Base-by-base conservation (phyloP, 1,139 yeast species). In the Meyerozyma carpophila region DNA sequence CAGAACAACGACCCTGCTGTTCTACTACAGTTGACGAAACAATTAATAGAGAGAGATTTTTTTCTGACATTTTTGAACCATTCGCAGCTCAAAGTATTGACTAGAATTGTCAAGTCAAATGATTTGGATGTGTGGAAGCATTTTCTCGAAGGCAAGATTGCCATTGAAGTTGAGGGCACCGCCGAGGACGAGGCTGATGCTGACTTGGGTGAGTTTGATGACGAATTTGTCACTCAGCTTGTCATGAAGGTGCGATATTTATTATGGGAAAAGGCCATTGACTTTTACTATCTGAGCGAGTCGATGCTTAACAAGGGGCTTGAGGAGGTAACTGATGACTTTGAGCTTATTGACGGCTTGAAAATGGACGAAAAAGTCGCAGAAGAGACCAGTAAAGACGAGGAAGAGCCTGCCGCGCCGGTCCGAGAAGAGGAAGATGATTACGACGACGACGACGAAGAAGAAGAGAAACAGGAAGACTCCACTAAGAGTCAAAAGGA, bases 231-330 rank as follows among this genome's bases (percentile, higher is more conserved):
- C 4, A 52, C 46, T 8, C 46, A 47, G 8, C 62, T 84, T 40
- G 83, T 89, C 3, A 65, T 84, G 43, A 84, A 82, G 50, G 63
- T 84, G 32, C 68, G 93, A 51, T 84, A 84, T 52, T 72, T 84
- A 16, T 65, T 85, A 24, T 85, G 88, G 81, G 91, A 84, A 52
- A 81, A 79, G 55, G 93, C 90, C 6, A 74, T 85, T 13, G 87
- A 82, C 55, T 70, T 63, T 44, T 71, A 67, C 50, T 79, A 70
- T 48, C 54, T 55, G 37, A 53, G 64, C 26, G 55, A 59, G 41
- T 63, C 57, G 32, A 60, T 63, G 43, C 58, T 66, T 7, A 36
- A 47, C 8, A 56, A 60, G 31, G 45, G 55, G 6, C 52, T 68
- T 21, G 70, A 65, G 38, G 74, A 68, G 42, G 65, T 65, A 0